Percentiles rank a stretch among this genome's conserved stretches.
These are phyloP conservation scores for Pleurotus djamor DNA, from an alignment of 768 basidiomycete genomes.

Conservation along the genomic window DNA sequence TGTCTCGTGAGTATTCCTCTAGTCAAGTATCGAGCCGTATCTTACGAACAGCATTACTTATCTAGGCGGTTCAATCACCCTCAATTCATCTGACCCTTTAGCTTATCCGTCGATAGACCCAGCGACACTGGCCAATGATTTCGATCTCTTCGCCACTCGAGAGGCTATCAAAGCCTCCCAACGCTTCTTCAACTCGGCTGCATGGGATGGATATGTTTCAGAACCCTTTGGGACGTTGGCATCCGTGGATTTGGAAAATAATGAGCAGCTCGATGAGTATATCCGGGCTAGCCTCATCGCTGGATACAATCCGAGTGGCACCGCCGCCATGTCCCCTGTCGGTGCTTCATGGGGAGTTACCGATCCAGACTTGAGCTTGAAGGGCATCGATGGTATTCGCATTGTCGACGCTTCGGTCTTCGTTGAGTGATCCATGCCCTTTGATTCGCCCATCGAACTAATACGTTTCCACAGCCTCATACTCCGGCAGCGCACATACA, in stretches of 20 bases:
- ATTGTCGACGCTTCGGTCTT: slow-evolving; percentile 34
- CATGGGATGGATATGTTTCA: slow-evolving; percentile 15
- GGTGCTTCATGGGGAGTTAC: slow-evolving; percentile 17
- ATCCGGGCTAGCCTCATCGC: slow-evolving; percentile 16
- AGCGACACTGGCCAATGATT: slow-evolving; percentile 27
- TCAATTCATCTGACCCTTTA: slow-evolving; percentile 37
- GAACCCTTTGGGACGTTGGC: slow-evolving; percentile 8
- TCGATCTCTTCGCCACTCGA: slow-evolving; percentile 15
- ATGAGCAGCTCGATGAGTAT: slow-evolving; percentile 16
- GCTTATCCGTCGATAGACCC: slow-evolving; percentile 39
- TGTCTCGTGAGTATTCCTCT: slow-evolving; percentile 24
- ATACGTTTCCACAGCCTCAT: slow-evolving; percentile 16
- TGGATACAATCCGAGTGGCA: slow-evolving; percentile 25
- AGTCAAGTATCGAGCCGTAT: too few species aligned
- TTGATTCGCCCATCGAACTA: background rate
- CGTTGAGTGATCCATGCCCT: slow-evolving; percentile 10
- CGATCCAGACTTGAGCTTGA: slow-evolving; percentile 27
- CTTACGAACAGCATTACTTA: background rate
- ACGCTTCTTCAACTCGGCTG: slow-evolving; percentile 11
- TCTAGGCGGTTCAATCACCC: slow-evolving; percentile 21
- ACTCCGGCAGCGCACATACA: slow-evolving; percentile 19
- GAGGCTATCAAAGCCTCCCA: slow-evolving; percentile 11
- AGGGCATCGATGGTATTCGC: slow-evolving; percentile 29
- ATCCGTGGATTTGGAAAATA: slow-evolving; percentile 21
- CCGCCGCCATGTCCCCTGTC: slow-evolving; percentile 20